These are phyloP conservation scores for Glarea lozoyensis DNA, from an alignment of 495 filamentous ascomycete genomes.

Conservation along the genomic window DNA sequence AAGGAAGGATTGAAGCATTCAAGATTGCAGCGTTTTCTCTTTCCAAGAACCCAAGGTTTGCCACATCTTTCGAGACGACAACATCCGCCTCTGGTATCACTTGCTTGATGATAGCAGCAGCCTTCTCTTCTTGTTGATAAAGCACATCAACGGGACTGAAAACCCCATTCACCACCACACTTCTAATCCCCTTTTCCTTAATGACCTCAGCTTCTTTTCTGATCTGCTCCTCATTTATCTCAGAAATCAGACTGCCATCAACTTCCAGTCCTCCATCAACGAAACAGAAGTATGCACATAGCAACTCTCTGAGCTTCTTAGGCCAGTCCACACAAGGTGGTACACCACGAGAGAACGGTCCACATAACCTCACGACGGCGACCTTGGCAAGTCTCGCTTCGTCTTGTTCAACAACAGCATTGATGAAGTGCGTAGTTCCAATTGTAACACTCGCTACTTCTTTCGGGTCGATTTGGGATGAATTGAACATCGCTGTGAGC, in stretches of 20 bases:
- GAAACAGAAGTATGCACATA: slow-evolving; percentile 35
- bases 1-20: slow-evolving; percentile 36
- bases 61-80: slow-evolving; percentile 39
- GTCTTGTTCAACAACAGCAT: slow-evolving; percentile 52
- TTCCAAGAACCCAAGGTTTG: slow-evolving; percentile 37
- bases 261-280: slow-evolving; percentile 35
- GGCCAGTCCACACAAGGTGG: slow-evolving; percentile 45
- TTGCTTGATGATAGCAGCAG: slow-evolving; percentile 30
- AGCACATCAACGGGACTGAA: slow-evolving; percentile 47
- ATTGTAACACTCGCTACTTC: slow-evolving; percentile 30
- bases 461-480: slow-evolving; percentile 21
- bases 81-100: slow-evolving; percentile 39
- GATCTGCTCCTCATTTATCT: slow-evolving; percentile 38
- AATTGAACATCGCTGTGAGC: slow-evolving; percentile 24
- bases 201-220: slow-evolving; percentile 31
- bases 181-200: slow-evolving; percentile 33
- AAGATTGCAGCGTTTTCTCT: slow-evolving; percentile 45
- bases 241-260: slow-evolving; percentile 37
- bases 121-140: slow-evolving; percentile 39
- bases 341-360: slow-evolving; percentile 43
- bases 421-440: slow-evolving; percentile 56
- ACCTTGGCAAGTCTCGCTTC: slow-evolving; percentile 39
- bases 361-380: slow-evolving; percentile 45
- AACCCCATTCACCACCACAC: slow-evolving; percentile 46
- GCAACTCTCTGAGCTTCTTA: slow-evolving; percentile 33